These are phyloP conservation scores for Aspergillus sp. DNA, from an alignment of 2,329 filamentous ascomycete genomes.

Conservation along the genomic window DNA sequence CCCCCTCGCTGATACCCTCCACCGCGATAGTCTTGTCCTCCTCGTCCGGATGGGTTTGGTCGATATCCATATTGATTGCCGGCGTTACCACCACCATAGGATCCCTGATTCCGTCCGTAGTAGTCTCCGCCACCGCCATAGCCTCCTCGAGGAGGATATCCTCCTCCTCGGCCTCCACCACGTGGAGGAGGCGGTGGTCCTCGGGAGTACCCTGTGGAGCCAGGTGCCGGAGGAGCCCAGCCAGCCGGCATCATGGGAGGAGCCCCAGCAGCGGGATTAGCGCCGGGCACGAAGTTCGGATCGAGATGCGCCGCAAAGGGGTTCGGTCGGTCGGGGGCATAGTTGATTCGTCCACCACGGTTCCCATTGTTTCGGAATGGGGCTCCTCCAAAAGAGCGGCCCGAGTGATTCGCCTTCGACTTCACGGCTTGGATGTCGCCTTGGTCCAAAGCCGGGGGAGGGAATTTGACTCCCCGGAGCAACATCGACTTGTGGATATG, in stretches of 20 bases:
- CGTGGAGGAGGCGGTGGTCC: slow-evolving; percentile 40
- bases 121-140: slow-evolving; percentile 18
- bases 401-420: slow-evolving; percentile 61
- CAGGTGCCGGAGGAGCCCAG: slow-evolving; percentile 31
- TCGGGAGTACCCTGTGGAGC: slow-evolving; percentile 29
- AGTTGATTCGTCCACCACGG: slow-evolving; percentile 54
- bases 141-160: slow-evolving; percentile 20
- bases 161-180: slow-evolving; percentile 22
- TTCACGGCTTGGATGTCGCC: slow-evolving; percentile 73
- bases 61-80: slow-evolving; percentile 17
- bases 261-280: slow-evolving; percentile 22
- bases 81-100: slow-evolving; percentile 20
- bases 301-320: slow-evolving; percentile 49
- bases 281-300: slow-evolving; percentile 39
- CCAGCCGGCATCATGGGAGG: slow-evolving; percentile 34
- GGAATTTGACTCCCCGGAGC: slow-evolving; percentile 74
- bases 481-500: slow-evolving; percentile 91
- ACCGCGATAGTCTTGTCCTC: slow-evolving; percentile 22
- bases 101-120: slow-evolving; percentile 22
- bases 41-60: background rate
- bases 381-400: slow-evolving; percentile 69
- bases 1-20: slow-evolving; percentile 23
- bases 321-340: slow-evolving; percentile 44
- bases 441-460: slow-evolving; percentile 67
- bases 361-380: slow-evolving; percentile 54